Evolutionary conservation across 2,329 filamentous ascomycete genomes (phyloP), one percentile per base, ranked within the genome.

Genomic region (Colletotrichum simmondsii): DNA sequence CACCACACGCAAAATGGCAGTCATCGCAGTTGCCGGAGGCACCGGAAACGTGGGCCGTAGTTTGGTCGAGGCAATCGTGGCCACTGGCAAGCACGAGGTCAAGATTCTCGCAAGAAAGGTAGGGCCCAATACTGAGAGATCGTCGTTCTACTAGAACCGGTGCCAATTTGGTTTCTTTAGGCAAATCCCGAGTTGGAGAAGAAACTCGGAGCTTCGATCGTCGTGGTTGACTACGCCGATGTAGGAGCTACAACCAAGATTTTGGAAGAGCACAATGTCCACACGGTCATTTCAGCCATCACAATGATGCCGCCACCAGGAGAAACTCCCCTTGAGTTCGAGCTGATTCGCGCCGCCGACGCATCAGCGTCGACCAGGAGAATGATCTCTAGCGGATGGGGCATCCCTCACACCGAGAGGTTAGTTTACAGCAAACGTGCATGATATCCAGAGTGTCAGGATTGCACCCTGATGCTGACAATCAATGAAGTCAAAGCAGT

Each of bases 1-100:
- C 11, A 42, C 37, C 12, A 11, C 24, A 6, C 35, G 16, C 19
- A 58, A 52, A 28, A 74, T 74, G 73, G 63, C 58, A 16, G 77
- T 82, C 24, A 79, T 88, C 52, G 86, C 84, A 62, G 81, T 88
- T 19, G 84, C 84, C 5, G 86, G 86, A 61, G 86, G 86, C 16
- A 84, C 83, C 1, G 85, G 86, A 28, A 79, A 79, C n/a, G 77
- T 88, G 2, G 86, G 86, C 14, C 82, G 81, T 22, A 82, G 85
- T 2, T 80, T 89, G 35, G 83, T 88, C 24, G 85, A 88, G 22
- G 83, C 79, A 26, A 74, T 88, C 19, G 75, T 74, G 10, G 79
- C 76, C 28, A 77, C 74, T 22, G 79, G 67, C 57, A 81, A 82
- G 54, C 80, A 84, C 66, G 71, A 84, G 12, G 79, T 87, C 12